Evolutionary conservation across 306 rosid species (phyloP).

Genomic region (Vachellia collinsii): DNA sequence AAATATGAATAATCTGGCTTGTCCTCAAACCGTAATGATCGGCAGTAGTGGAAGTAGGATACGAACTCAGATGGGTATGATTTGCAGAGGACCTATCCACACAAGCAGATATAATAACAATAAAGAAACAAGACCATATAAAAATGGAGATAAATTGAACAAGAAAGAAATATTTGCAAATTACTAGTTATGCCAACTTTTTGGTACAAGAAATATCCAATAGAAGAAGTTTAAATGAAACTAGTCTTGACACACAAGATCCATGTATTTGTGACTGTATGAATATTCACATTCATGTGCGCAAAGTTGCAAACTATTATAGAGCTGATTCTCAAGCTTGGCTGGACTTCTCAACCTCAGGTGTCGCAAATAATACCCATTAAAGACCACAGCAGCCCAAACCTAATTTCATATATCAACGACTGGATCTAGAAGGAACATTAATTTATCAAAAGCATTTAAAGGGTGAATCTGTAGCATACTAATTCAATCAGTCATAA

Average conservation of each 20-base stretch:
- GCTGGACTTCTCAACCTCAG: constrained; percentile 19
- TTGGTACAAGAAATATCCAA: constrained; percentile 27
- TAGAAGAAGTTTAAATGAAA: neutral
- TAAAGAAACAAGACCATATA: constrained; percentile 31
- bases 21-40: constrained; percentile 95
- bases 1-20: constrained; percentile 98
- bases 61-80: constrained; percentile 91
- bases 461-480: neutral
- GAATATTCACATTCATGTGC: constrained; percentile 9
- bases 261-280: neutral
- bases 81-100: constrained; percentile 85
- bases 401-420: constrained; percentile 20
- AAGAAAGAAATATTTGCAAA: constrained; percentile 17
- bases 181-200: constrained; percentile 20
- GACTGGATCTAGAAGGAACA: constrained; percentile 14
- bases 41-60: constrained; percentile 96
- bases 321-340: neutral
- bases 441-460: constrained; percentile 13
- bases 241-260: neutral
- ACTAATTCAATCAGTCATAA: constrained; percentile 25
- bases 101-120: constrained; percentile 41
- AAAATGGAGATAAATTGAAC: constrained; percentile 25
- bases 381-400: constrained; percentile 9
- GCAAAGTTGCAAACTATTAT: neutral
- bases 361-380: constrained; percentile 8